These are phyloP conservation scores for Monilinia aucupariae DNA, from an alignment of 2,329 filamentous ascomycete species.

Conservation along the genomic window DNA sequence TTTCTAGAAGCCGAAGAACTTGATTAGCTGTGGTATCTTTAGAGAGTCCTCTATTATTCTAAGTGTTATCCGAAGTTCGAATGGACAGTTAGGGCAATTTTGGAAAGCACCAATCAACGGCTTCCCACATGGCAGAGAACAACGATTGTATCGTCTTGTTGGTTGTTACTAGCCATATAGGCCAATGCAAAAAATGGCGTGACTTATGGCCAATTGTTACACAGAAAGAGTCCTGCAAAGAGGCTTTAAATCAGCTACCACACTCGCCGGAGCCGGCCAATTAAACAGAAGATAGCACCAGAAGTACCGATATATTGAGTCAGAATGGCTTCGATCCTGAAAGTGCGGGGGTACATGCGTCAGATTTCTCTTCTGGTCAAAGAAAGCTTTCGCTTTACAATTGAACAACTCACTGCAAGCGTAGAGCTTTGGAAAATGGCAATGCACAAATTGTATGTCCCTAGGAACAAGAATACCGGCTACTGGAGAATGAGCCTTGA, in stretches of 20 bases:
- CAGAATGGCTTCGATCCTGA: background rate
- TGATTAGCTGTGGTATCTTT: background rate
- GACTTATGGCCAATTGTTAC: too few species aligned
- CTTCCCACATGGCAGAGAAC: background rate
- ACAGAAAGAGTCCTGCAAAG: too few species aligned
- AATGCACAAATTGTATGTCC: background rate
- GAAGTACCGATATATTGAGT: too few species aligned
- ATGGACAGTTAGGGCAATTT: background rate
- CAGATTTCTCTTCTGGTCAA: background rate
- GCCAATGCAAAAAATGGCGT: too few species aligned
- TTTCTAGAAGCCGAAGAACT: background rate
- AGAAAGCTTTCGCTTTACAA: background rate
- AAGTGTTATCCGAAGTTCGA: background rate
- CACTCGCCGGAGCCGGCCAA: too few species aligned
- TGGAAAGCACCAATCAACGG: background rate
- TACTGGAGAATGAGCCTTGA: background rate
- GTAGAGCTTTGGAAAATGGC: background rate
- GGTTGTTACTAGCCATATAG: too few species aligned
- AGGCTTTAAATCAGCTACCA: too few species aligned
- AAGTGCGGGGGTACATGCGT: background rate
- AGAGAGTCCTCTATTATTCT: background rate
- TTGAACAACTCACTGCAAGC: background rate
- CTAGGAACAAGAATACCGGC: background rate
- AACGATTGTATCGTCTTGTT: background rate
- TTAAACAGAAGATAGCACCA: too few species aligned